Base-by-base conservation (phyloP, 108 stramenopile genomes). In the Pseudonitzschia multiseries region DNA sequence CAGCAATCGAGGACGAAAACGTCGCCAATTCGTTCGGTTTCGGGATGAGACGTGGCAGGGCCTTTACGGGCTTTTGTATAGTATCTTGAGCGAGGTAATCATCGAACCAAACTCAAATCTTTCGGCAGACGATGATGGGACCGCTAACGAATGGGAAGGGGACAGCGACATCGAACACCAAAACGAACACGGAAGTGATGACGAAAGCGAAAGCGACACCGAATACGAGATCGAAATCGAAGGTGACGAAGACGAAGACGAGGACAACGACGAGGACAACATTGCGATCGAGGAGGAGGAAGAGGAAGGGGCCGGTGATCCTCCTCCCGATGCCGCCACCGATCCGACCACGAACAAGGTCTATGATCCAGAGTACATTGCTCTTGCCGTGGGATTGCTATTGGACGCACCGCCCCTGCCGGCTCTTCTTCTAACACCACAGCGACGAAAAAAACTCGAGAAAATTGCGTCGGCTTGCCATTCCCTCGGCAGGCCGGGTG, bases 21-120 rank as follows among this genome's bases (percentile, higher is more conserved):
- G 31, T 0, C 32, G n/a, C 0, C 61, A 15, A 0, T 13, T 62
- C 0, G 17, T 59, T 27, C 61, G 61, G 17, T 62, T 62, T 40
- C 61, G n/a, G 6, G 61, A 62, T 33, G 61, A 62, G 32, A 62
- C 61, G 20, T 62, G 61, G 61, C 33, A 62, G 61, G 32, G 29
- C 31, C 61, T 62, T 0, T 62, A 62, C 32, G 61, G 33, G 29
- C 15, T 62, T 3, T 0, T 62, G 32, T 40, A 62, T 20, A 0
- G 0, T 1, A n/a, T 62, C 33, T 18, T 62, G 24, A 26, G 24
- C 54, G 54, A 56, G 13, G 54, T 26, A 10, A 22, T 26, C 13
- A 26, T 24, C 13, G 5, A 26, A 56, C 12, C 54, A 56, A 24
- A 10, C 2, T 22, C 9, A 4, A 24, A 24, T 56, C 54, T 0